Evolutionary conservation across 2,329 filamentous ascomycete genomes (phyloP).

Genomic region (Talaromyces pinophilus): DNA sequence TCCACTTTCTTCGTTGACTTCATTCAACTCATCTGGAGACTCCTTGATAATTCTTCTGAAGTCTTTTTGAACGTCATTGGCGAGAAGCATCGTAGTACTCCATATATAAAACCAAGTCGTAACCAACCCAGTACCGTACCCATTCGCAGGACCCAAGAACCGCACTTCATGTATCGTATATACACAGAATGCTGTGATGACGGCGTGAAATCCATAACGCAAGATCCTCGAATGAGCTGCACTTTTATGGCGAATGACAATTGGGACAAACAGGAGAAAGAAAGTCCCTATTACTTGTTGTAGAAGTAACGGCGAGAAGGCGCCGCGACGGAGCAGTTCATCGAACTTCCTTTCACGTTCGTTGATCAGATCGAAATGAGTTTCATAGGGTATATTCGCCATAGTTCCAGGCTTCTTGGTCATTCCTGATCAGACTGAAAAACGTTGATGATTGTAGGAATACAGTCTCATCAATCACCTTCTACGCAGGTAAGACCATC

Average conservation of each 20-base stretch:
- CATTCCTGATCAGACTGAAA: not conserved
- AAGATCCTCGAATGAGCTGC: constrained; percentile 35
- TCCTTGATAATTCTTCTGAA: constrained; percentile 57
- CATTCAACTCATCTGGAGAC: not conserved
- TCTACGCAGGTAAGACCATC: not conserved
- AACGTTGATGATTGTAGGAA: not conserved
- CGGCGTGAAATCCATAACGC: constrained; percentile 50
- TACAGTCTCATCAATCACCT: not conserved
- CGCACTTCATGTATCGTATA: constrained; percentile 50
- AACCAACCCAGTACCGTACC: constrained; percentile 58
- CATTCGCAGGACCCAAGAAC: constrained; percentile 53
- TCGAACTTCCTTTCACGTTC: constrained; percentile 31
- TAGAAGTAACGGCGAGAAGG: constrained; percentile 39
- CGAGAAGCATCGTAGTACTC: constrained; percentile 54
- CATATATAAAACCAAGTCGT: constrained; percentile 58
- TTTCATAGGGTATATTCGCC: constrained; percentile 30
- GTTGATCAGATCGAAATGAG: constrained; percentile 33
- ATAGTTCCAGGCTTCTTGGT: constrained; percentile 25
- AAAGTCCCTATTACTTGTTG: constrained; percentile 37
- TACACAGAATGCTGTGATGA: constrained; percentile 46
- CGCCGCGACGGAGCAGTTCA: constrained; percentile 31
- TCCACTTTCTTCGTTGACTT: not conserved
- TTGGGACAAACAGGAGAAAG: constrained; percentile 48
- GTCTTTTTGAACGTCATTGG: constrained; percentile 57
- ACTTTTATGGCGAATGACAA: constrained; percentile 53